A percentile compares a stretch with the other conserved stretches of the same genome.
phyloP scores from a whole-genome alignment of 1,284 basidiomycete genomes.

The Phylloboletellus chloephorus region DNA sequence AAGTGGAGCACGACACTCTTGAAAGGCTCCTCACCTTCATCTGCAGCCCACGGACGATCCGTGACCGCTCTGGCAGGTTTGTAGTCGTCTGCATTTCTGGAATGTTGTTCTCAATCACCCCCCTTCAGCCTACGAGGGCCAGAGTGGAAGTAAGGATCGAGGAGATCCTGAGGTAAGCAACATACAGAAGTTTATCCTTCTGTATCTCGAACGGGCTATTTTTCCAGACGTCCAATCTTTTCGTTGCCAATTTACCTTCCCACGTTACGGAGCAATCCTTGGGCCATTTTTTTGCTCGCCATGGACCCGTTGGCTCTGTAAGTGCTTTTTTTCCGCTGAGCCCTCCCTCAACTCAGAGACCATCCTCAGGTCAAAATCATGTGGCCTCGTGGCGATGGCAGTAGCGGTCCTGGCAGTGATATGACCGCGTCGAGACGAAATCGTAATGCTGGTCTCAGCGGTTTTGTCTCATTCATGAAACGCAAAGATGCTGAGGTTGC shows the following conservation, averaged over 20 bases:
- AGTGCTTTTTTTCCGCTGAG: slow-evolving; percentile 16
- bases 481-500: slow-evolving; percentile 86
- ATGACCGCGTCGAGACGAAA: slow-evolving; percentile 65
- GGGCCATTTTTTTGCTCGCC: slow-evolving; percentile 79
- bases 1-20: slow-evolving; percentile 8
- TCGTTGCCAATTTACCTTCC: slow-evolving; percentile 85
- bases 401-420: slow-evolving; percentile 63
- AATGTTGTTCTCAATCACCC: slow-evolving; percentile 2
- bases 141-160: slow-evolving; percentile 83
- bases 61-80: slow-evolving; percentile 82
- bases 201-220: slow-evolving; percentile 8
- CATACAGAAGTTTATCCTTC: background rate
- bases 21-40: slow-evolving; percentile 1
- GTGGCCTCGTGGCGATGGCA: slow-evolving; percentile 79
- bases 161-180: slow-evolving; percentile 69
- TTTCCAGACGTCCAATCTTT: slow-evolving; percentile 84
- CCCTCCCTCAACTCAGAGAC: slow-evolving; percentile 1
- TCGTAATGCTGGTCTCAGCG: slow-evolving; percentile 74
- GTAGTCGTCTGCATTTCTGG: slow-evolving; percentile 18
- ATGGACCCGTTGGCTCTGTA: slow-evolving; percentile 68
- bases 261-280: slow-evolving; percentile 80
- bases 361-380: slow-evolving; percentile 79
- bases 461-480: slow-evolving; percentile 95
- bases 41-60: slow-evolving; percentile 52
- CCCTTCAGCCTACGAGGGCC: slow-evolving; percentile 69